Base-by-base conservation (phyloP, 2,329 filamentous ascomycete species). In the Alternaria tenuissima region DNA sequence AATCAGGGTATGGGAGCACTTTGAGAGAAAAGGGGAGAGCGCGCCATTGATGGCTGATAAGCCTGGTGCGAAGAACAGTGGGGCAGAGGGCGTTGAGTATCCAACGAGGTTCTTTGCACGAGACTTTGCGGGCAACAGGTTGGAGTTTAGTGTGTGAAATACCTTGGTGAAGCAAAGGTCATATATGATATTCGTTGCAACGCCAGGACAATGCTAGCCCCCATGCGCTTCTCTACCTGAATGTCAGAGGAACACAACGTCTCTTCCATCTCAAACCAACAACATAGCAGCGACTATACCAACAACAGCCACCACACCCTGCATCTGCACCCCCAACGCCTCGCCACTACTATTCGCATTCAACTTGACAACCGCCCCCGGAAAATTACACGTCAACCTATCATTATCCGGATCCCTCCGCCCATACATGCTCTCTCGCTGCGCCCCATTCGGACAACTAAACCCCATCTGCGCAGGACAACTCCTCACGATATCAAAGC, bases 401-500 rank as follows among this genome's bases (percentile, higher is more conserved):
- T 65, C 11, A 3, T 58, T 63, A 4, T 57, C 42, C 14, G 55
- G 38, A 28, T 70, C 62, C 26, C 65, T 67, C 47, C 22, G 57
- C n/a, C 74, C 75, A 61, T 78, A 78, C 20, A 63, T 66, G 30
- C 67, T 28, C 3, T 54, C 55, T 22, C 63, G 49, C 12, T 63
- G 66, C 7, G 57, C 59, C 1, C 51, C 49, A 54, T 65, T 66
- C 1, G 95, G 94, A 79, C 95, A 99, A 1, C 76, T 80, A 70
- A 99, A 97, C 0, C 85, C 83, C 68, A 99, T 81, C 1, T 84
- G 79, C 0, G 93, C 85, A 0, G 95, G 94, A 79, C 95, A 99
- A 73, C 87, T 92, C 79, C 91, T 89, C 11, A 96, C 91, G 1
- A 99, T 84, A 55, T 90, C 87, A 75, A 93, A 95, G 81, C 95